Conservation (phyloP, 805 yeast genomes). For the Candida qinlingensis region DNA sequence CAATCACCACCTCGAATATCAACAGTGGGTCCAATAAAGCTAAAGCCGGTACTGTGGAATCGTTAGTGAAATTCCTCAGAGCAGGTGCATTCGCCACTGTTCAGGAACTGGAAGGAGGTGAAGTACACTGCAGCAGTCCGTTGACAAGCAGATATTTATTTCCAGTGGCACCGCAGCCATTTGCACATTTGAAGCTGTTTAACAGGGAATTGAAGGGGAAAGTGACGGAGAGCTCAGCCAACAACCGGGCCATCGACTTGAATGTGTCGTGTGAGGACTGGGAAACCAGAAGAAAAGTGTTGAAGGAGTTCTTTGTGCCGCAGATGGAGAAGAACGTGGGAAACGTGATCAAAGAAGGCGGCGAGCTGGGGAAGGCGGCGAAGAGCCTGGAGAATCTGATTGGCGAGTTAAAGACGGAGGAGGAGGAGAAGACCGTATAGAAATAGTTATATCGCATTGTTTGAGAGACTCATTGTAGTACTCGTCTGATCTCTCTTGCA, state of each 20-base stretch:
- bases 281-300: slow-evolving; percentile 46
- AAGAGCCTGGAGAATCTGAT: slow-evolving; percentile 19
- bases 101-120: slow-evolving; percentile 28
- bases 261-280: slow-evolving; percentile 57
- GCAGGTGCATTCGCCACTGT: slow-evolving; percentile 31
- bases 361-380: slow-evolving; percentile 57
- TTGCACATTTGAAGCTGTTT: slow-evolving; percentile 55
- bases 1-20: slow-evolving; percentile 27
- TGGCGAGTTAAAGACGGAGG: neutral
- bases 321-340: slow-evolving; percentile 47
- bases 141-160: slow-evolving; percentile 47
- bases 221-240: slow-evolving; percentile 7
- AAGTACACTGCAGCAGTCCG: slow-evolving; percentile 20
- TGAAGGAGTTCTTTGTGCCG: slow-evolving; percentile 46
- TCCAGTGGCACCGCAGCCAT: slow-evolving; percentile 58
- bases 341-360: slow-evolving; percentile 60
- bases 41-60: slow-evolving; percentile 30
- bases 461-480: no score
- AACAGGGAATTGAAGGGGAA: slow-evolving; percentile 31
- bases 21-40: slow-evolving; percentile 15
- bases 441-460: no score
- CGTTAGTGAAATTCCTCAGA: slow-evolving; percentile 37
- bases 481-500: no score
- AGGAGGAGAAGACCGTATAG: no score
- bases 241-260: slow-evolving; percentile 29